Conservation (phyloP, 768 basidiomycete species). For the Podaxis pistillaris region DNA sequence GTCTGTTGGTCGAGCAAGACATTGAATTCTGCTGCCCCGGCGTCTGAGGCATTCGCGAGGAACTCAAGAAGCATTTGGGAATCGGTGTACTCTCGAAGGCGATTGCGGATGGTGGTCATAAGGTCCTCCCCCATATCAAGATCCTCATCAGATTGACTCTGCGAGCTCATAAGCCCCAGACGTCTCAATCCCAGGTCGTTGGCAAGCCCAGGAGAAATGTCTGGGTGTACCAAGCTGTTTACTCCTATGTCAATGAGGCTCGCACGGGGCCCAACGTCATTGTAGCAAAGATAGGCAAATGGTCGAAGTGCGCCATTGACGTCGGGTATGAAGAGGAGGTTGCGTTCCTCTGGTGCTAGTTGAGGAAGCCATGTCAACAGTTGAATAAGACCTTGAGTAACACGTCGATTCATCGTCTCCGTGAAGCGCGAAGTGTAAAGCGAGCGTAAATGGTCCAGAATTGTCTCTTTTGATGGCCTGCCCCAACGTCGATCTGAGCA, state of each 20-base stretch:
- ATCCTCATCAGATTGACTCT: constrained; percentile 23
- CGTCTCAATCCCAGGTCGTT: constrained; percentile 28
- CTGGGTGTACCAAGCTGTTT: constrained; percentile 28
- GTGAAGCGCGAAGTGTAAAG: not conserved
- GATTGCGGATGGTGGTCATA: constrained; percentile 39
- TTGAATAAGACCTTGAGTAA: not conserved
- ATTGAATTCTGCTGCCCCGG: constrained; percentile 40
- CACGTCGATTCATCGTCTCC: not conserved
- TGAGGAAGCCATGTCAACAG: constrained; percentile 4
- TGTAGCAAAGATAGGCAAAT: constrained; percentile 31
- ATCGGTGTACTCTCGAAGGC: constrained; percentile 39
- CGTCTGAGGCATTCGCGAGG: constrained; percentile 54
- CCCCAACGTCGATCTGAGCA: not conserved
- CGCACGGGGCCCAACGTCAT: constrained; percentile 38
- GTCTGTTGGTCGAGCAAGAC: constrained; percentile 35
- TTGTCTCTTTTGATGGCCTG: constrained; percentile 31
- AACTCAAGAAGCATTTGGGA: constrained; percentile 48
- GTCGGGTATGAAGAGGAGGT: constrained; percentile 36
- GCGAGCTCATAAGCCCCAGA: constrained; percentile 32
- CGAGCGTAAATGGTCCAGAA: constrained; percentile 25
- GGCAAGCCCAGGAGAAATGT: constrained; percentile 30
- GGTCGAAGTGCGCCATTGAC: constrained; percentile 24
- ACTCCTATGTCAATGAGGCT: constrained; percentile 21
- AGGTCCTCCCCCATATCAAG: constrained; percentile 44
- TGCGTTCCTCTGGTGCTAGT: constrained; percentile 20